These are phyloP conservation scores for Candida orba DNA, from an alignment of 805 yeast species.

Conservation along the genomic window DNA sequence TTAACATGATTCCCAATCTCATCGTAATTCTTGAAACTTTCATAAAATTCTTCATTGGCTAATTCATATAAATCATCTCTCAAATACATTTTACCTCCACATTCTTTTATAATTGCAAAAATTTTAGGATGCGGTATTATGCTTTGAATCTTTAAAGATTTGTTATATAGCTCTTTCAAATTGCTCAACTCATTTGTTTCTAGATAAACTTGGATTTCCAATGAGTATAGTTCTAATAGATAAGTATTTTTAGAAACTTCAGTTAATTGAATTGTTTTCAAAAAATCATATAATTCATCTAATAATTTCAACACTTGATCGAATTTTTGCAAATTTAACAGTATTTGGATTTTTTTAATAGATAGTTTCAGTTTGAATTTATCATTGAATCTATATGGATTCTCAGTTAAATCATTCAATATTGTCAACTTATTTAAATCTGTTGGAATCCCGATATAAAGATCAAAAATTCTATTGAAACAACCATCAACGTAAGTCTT, in stretches of 20 bases:
- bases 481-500: conserved; percentile 26
- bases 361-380: conserved; percentile 43
- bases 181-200: conserved; percentile 30
- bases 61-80: conserved; percentile 48
- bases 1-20: conserved; percentile 57
- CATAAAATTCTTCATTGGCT: conserved; percentile 50
- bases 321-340: conserved; percentile 24
- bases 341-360: conserved; percentile 35
- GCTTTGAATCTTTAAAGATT: conserved; percentile 40
- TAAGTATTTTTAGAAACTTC: conserved; percentile 41
- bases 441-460: conserved; percentile 18
- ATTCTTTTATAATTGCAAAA: conserved; percentile 67
- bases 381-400: conserved; percentile 22
- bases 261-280: conserved; percentile 30
- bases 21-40: conserved; percentile 52
- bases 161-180: conserved; percentile 41
- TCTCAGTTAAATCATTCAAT: conserved; percentile 25
- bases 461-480: conserved; percentile 34
- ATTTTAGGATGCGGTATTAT: conserved; percentile 74
- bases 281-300: conserved; percentile 26
- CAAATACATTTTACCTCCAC: conserved; percentile 66
- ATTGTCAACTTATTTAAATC: conserved; percentile 21
- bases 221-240: conserved; percentile 57
- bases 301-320: conserved; percentile 31
- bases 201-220: conserved; percentile 51